Percentiles rank a stretch among this genome's conserved stretches.
Conservation (phyloP, 2,329 filamentous ascomycete genomes). For the Helotiales sp. region DNA sequence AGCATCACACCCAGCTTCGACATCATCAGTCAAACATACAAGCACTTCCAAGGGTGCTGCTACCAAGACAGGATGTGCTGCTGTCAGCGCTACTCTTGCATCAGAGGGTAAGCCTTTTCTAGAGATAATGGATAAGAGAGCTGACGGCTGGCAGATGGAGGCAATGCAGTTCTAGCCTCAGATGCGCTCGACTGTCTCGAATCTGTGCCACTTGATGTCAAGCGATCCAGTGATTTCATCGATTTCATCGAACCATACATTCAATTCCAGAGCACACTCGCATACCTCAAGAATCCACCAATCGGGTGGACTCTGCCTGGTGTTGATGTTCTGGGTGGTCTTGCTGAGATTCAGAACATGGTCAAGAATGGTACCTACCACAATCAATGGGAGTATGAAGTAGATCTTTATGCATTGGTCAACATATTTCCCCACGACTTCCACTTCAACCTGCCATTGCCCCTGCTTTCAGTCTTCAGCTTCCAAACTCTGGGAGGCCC, state of each 20-base stretch:
- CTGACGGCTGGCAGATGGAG: not conserved
- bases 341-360: slow-evolving; percentile 15
- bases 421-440: slow-evolving; percentile 60
- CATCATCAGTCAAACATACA: not conserved
- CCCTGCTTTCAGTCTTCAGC: slow-evolving; percentile 48
- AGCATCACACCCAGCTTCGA: not conserved
- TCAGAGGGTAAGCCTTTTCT: not conserved
- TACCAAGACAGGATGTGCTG: not conserved
- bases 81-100: not conserved
- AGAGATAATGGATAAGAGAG: not conserved
- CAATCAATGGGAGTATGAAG: slow-evolving; percentile 23
- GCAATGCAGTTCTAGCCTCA: not conserved
- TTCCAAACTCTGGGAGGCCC: slow-evolving; percentile 28
- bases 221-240: not conserved
- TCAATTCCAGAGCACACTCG: slow-evolving; percentile 16
- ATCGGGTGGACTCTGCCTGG: slow-evolving; percentile 10
- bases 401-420: slow-evolving; percentile 13
- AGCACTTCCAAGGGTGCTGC: not conserved
- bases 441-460: slow-evolving; percentile 46
- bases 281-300: slow-evolving; percentile 27
- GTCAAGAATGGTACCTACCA: slow-evolving; percentile 11
- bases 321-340: slow-evolving; percentile 19
- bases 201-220: not conserved
- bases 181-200: not conserved
- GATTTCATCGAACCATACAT: slow-evolving; percentile 1